phyloP scores from a whole-genome alignment of 306 rosid genomes.

The Rosa multiflora region DNA sequence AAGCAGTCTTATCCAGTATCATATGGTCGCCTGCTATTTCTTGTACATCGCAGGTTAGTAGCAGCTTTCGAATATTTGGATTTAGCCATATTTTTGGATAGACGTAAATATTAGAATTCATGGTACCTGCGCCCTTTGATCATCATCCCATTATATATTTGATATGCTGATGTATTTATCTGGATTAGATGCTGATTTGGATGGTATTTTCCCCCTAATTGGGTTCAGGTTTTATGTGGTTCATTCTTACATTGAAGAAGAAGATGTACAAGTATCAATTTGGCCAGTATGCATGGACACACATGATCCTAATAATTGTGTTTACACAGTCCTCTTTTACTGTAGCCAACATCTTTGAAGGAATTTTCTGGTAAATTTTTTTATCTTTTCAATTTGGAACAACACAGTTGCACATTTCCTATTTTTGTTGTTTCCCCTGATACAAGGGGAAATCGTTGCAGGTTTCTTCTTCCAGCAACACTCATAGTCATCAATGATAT shows the following conservation, averaged over 20 bases:
- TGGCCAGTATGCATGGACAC: slow-evolving; percentile 99
- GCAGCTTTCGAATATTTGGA: not conserved
- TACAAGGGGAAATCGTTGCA: slow-evolving; percentile 36
- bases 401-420: not conserved
- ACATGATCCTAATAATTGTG: slow-evolving; percentile 94
- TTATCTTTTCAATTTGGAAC: not conserved
- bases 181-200: slow-evolving; percentile 13
- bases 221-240: slow-evolving; percentile 95
- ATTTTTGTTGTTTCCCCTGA: slow-evolving; percentile 23
- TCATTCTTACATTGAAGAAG: slow-evolving; percentile 94
- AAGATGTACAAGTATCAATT: slow-evolving; percentile 99
- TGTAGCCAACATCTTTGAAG: slow-evolving; percentile 96
- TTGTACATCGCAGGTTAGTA: slow-evolving; percentile 79
- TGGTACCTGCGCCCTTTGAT: not conserved
- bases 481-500: slow-evolving; percentile 95
- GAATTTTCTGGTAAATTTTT: slow-evolving; percentile 82
- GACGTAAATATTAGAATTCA: slow-evolving; percentile 1
- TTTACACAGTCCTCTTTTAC: slow-evolving; percentile 95
- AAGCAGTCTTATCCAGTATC: slow-evolving; percentile 84
- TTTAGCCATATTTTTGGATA: not conserved
- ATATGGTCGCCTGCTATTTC: slow-evolving; percentile 88
- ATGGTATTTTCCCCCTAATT: slow-evolving; percentile 19
- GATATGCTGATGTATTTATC: not conserved
- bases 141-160: not conserved
- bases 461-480: slow-evolving; percentile 99